These are phyloP conservation scores for Termitomyces sp. DNA, from an alignment of 768 basidiomycete genomes.

Conservation along the genomic window DNA sequence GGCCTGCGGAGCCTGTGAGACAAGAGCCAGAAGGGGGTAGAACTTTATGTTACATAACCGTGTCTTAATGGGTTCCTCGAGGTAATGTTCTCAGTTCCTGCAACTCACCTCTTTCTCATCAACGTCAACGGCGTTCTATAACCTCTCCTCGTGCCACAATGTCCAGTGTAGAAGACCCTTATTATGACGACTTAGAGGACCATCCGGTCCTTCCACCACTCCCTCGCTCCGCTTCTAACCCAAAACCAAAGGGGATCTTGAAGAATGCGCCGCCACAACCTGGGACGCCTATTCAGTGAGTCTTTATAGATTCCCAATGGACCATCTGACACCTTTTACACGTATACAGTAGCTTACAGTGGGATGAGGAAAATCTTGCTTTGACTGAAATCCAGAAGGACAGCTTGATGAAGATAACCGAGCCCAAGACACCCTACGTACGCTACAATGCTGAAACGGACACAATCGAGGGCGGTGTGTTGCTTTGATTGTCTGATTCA, in stretches of 20 bases:
- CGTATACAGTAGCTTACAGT: slow-evolving; percentile 64
- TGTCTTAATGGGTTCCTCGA: background rate
- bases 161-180: slow-evolving; percentile 14
- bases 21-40: background rate
- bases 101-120: background rate
- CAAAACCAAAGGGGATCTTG: slow-evolving; percentile 83
- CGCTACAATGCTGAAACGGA: slow-evolving; percentile 87
- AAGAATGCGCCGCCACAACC: slow-evolving; percentile 68
- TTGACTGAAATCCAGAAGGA: slow-evolving; percentile 93
- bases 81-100: background rate
- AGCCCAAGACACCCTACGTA: slow-evolving; percentile 96
- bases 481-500: slow-evolving; percentile 2
- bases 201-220: slow-evolving; percentile 41
- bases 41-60: background rate
- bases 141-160: background rate
- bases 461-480: slow-evolving; percentile 74
- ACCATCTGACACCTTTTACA: slow-evolving; percentile 6
- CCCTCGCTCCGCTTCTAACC: slow-evolving; percentile 58
- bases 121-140: background rate
- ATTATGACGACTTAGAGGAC: slow-evolving; percentile 24
- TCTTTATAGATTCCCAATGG: background rate
- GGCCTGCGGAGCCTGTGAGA: too few species aligned
- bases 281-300: slow-evolving; percentile 42
- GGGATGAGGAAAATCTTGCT: slow-evolving; percentile 94
- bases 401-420: slow-evolving; percentile 97